These are phyloP conservation scores for Coemansia sp. DNA, from an alignment of 192 early-diverging fungal species.

Conservation along the genomic window DNA sequence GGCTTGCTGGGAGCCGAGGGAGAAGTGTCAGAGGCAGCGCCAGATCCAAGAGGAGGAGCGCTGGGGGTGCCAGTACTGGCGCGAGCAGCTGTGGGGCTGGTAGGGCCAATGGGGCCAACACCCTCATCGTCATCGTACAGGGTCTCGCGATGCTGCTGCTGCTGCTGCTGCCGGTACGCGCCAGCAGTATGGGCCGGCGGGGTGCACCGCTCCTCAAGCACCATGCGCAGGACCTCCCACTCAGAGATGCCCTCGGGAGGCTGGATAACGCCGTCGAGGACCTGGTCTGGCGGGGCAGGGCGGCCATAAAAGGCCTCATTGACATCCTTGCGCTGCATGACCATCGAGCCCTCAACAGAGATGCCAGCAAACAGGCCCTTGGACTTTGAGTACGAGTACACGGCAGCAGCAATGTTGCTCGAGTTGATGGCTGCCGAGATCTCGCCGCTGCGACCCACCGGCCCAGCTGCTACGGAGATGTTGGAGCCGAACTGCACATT, in stretches of 20 bases:
- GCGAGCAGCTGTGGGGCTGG: background rate
- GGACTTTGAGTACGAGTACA: conserved; percentile 94
- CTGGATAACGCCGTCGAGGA: conserved; percentile 73
- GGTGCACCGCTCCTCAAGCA: conserved; percentile 51
- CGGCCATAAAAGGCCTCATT: conserved; percentile 85
- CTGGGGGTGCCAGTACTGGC: background rate
- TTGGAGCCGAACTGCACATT: conserved; percentile 89
- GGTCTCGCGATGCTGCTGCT: conserved; percentile 24
- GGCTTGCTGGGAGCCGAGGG: background rate
- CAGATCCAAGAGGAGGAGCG: background rate
- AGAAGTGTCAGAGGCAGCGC: background rate
- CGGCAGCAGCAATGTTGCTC: conserved; percentile 73
- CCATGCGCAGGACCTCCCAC: conserved; percentile 46
- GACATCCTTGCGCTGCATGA: conserved; percentile 83
- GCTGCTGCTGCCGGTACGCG: conserved; percentile 4
- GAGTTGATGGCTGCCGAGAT: conserved; percentile 70
- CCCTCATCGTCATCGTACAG: conserved; percentile 45
- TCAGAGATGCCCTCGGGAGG: conserved; percentile 62
- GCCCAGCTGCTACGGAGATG: conserved; percentile 86
- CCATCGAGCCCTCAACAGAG: conserved; percentile 87
- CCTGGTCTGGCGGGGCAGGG: conserved; percentile 77
- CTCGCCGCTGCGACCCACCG: conserved; percentile 84
- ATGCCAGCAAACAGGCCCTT: conserved; percentile 94
- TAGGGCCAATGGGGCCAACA: conserved; percentile 4
- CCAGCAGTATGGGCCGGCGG: conserved; percentile 14